Conservation (phyloP, 306 rosid species). For the Prosopis cineraria region DNA sequence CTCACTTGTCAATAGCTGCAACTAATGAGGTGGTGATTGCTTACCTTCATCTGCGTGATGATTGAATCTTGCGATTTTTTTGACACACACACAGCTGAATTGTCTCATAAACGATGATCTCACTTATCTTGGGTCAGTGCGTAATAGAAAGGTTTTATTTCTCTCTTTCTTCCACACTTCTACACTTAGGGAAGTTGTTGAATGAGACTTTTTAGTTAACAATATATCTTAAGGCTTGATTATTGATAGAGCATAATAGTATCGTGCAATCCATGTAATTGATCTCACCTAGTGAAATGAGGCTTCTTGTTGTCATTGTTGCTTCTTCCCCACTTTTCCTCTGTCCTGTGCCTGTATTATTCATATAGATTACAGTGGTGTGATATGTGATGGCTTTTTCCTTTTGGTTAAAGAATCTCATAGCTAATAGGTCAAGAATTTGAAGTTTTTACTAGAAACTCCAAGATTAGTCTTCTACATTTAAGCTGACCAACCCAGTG, state of each 20-base stretch:
- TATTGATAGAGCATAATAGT: too few relatives aligned
- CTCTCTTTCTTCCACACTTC: not conserved
- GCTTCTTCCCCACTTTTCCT: not conserved
- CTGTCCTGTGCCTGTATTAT: not conserved
- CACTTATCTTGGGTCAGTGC: not conserved
- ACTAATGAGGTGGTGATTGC: not conserved
- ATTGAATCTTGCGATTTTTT: conserved; percentile 2
- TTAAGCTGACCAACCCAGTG: conserved; percentile 17
- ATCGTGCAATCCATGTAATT: too few relatives aligned
- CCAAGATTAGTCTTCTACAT: conserved; percentile 14
- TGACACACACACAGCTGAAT: not conserved
- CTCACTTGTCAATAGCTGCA: not conserved
- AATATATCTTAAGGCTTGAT: too few relatives aligned
- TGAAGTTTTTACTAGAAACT: conserved; percentile 7
- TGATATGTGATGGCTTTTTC: not conserved
- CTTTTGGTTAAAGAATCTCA: not conserved
- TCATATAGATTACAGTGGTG: not conserved
- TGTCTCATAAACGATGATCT: not conserved
- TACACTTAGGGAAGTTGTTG: too few relatives aligned
- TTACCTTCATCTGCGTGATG: not conserved
- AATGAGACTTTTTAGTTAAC: too few relatives aligned
- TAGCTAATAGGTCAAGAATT: conserved; percentile 9
- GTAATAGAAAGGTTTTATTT: not conserved
- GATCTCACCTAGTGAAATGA: too few relatives aligned
- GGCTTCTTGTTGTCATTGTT: not conserved